Evolutionary conservation across 805 yeast genomes (phyloP), one percentile per base, ranked within the genome.

Genomic region (Saccharomyces jurei): DNA sequence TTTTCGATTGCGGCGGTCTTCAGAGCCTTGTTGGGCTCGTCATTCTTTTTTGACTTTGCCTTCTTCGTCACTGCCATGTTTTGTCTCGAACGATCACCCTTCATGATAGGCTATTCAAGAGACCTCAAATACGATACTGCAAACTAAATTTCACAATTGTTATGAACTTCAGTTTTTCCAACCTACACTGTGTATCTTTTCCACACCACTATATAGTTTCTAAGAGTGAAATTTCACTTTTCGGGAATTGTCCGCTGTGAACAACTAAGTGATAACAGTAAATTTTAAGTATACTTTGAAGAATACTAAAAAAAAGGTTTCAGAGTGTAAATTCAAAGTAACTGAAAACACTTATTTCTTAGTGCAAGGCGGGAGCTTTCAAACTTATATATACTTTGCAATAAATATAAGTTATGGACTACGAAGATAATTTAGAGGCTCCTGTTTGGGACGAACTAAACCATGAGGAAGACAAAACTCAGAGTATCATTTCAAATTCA

Each of bases 391-490:
- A 36, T 9, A 17, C 1, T 17, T 25, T 36, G 22, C 44, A 17
- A 36, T 36, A 36, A 13, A n/a, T n/a, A n/a, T 17, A 36, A 21
- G 44, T 17, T 8, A 65, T 62, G 68, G 56, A 62, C 41, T 64
- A 60, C 56, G 67, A 63, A 30, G 66, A 64, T 17, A 62, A 61
- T 36, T 54, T 69, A 48, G 59, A 57, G 27, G 69, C 71, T 22
- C 70, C 72, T 21, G 71, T 68, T 3, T 69, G 73, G 73, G 73
- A 69, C 47, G 73, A 71, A 51, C 51, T 60, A 50, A 21, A 46
- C n/a, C 21, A 41, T 8, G 52, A 50, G 4, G 57, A 51, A 27
- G 54, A 56, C 22, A 32, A 48, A n/a, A 49, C 54, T n/a, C 41
- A 52, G 44, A 36, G 22, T n/a, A 29, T 49, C 32, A 41, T 49